phyloP scores from a whole-genome alignment of 768 basidiomycete genomes.

The Daedaleopsis nitida region DNA sequence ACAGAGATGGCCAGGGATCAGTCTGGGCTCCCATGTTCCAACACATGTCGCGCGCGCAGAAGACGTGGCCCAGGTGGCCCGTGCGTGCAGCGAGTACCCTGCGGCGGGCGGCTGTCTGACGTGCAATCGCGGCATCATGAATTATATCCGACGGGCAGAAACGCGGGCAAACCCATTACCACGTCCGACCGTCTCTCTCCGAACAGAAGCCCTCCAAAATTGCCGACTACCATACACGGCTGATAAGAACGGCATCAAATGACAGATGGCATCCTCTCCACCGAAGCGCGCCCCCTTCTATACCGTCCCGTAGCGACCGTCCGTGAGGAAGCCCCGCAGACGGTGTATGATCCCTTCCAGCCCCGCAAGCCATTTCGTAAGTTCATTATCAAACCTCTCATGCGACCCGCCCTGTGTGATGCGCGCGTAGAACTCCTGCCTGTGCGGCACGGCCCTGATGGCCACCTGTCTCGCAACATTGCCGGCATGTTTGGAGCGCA shows the following conservation, averaged over 20 bases:
- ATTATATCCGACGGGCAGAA: conserved; percentile 15
- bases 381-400: conserved; percentile 55
- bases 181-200: conserved; percentile 8
- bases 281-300: neutral
- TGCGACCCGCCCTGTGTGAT: conserved; percentile 60
- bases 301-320: conserved; percentile 59
- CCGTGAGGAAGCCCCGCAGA: conserved; percentile 54
- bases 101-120: no score
- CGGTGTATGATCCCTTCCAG: conserved; percentile 54
- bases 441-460: conserved; percentile 57
- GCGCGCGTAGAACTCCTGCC: conserved; percentile 61
- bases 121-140: conserved; percentile 17
- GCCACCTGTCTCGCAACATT: conserved; percentile 29
- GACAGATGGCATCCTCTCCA: conserved; percentile 12
- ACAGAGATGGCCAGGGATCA: no score
- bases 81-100: no score
- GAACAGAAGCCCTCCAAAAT: conserved; percentile 14
- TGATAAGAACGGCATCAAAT: conserved; percentile 13
- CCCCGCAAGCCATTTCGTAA: conserved; percentile 61
- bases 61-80: no score
- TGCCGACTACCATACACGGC: conserved; percentile 4
- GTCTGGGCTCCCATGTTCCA: no score
- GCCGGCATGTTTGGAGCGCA: neutral
- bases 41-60: no score
- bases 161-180: conserved; percentile 1